phyloP scores from a whole-genome alignment of 78 protist species.

The Chrysochromulina parva region DNA sequence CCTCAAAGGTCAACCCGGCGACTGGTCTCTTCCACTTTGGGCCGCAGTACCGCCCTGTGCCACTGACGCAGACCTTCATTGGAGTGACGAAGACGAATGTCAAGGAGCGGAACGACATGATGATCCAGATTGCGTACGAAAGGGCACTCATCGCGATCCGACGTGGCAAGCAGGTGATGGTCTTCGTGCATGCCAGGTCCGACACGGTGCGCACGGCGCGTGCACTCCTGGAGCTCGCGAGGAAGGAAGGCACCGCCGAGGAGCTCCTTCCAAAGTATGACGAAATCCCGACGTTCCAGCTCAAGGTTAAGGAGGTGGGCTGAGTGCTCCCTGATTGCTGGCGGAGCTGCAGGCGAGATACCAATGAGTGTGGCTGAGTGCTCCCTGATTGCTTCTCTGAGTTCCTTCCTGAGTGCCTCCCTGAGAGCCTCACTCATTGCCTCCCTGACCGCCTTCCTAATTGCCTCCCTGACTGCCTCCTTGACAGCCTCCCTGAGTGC shows the following conservation, averaged over 20 bases:
- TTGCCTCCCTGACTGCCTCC: no score
- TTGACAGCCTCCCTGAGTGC: no score
- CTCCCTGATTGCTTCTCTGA: no score
- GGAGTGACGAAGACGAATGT: constrained; percentile 73
- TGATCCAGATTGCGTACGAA: not conserved
- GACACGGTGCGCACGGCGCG: constrained; percentile 88
- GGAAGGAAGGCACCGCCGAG: not conserved
- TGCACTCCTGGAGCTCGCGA: constrained; percentile 68
- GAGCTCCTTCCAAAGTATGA: not conserved
- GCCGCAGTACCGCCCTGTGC: constrained; percentile 94
- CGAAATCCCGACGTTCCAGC: not conserved
- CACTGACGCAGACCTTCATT: constrained; percentile 84
- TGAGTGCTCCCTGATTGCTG: no score
- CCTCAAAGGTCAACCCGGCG: constrained; percentile 61
- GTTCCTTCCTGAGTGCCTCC: no score
- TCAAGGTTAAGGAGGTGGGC: not conserved
- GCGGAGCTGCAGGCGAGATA: no score
- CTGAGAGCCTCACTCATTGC: no score
- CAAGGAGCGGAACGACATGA: not conserved
- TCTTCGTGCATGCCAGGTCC: constrained; percentile 96
- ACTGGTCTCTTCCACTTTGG: constrained; percentile 90
- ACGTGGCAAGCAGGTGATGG: constrained; percentile 58
- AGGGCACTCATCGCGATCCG: not conserved
- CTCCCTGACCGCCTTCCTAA: no score
- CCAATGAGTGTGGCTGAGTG: no score